phyloP scores from a whole-genome alignment of 1,284 basidiomycete species.

The Apiotrichum laibachii region DNA sequence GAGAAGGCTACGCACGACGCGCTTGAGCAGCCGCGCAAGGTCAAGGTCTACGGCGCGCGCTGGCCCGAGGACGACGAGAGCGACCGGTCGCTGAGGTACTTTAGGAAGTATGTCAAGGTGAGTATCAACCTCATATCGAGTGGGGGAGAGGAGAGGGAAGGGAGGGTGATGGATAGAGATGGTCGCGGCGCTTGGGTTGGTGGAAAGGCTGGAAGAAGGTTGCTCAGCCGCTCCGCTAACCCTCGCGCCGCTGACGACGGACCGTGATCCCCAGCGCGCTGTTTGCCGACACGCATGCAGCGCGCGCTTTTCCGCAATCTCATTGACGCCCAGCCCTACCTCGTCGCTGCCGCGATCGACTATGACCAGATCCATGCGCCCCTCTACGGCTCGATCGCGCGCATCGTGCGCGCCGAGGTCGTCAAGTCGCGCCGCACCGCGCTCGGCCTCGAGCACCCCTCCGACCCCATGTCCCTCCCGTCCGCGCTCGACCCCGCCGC shows the following conservation, averaged over 20 bases:
- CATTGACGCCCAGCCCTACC: slow-evolving; percentile 65
- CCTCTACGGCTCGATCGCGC: slow-evolving; percentile 74
- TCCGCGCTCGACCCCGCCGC: slow-evolving; percentile 60
- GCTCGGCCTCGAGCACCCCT: slow-evolving; percentile 64
- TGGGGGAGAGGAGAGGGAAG: not conserved
- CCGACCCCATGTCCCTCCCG: slow-evolving; percentile 57
- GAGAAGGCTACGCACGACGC: slow-evolving; percentile 63
- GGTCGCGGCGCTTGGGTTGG: not conserved
- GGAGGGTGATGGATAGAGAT: not conserved
- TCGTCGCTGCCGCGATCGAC: slow-evolving; percentile 91
- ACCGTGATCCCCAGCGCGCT: not conserved
- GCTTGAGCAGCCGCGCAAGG: slow-evolving; percentile 71
- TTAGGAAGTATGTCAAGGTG: slow-evolving; percentile 96
- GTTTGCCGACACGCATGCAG: no score
- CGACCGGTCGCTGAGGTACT: slow-evolving; percentile 78
- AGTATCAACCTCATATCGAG: slow-evolving; percentile 24
- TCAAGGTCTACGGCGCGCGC: slow-evolving; percentile 80
- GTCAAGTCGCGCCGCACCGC: slow-evolving; percentile 55
- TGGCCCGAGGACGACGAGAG: slow-evolving; percentile 95
- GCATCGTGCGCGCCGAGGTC: slow-evolving; percentile 56
- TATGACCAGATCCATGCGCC: slow-evolving; percentile 80
- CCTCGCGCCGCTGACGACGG: no score
- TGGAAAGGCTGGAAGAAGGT: not conserved
- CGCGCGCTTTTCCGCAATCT: no score
- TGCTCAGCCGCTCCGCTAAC: no score